Conservation (phyloP, 23 red algal genomes). For the Pyropia haitanensis region DNA sequence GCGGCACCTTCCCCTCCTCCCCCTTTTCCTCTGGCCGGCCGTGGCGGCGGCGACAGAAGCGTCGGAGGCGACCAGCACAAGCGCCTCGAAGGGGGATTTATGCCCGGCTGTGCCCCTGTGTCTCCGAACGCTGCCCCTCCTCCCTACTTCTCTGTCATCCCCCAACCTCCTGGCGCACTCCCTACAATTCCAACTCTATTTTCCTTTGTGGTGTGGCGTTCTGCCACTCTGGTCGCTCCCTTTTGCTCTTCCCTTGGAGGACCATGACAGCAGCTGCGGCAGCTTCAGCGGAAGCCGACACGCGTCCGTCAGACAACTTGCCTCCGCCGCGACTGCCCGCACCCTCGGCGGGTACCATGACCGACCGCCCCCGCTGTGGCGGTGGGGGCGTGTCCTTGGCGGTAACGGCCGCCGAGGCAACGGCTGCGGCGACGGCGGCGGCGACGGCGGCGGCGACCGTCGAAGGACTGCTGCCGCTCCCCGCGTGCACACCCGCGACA, state of each 20-base stretch:
- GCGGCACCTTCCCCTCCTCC: not conserved
- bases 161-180: not conserved
- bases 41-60: not conserved
- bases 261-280: conserved; percentile 6
- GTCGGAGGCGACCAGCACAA: not conserved
- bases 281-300: conserved; percentile 8
- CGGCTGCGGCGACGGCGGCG: not conserved
- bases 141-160: not conserved
- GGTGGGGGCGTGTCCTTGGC: no score
- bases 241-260: not conserved
- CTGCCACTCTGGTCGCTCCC: not conserved
- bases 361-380: no score
- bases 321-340: not conserved
- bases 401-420: no score
- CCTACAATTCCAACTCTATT: not conserved
- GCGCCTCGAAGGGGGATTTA: not conserved
- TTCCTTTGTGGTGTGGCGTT: not conserved
- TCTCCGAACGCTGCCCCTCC: not conserved
- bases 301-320: not conserved
- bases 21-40: not conserved
- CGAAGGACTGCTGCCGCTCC: not conserved
- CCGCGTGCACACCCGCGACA: no score
- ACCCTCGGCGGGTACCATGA: not conserved
- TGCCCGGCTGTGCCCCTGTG: not conserved
- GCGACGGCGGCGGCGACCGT: not conserved